These are phyloP conservation scores for Rhododendron molle DNA, from an alignment of 148 eudicot species.

Conservation along the genomic window DNA sequence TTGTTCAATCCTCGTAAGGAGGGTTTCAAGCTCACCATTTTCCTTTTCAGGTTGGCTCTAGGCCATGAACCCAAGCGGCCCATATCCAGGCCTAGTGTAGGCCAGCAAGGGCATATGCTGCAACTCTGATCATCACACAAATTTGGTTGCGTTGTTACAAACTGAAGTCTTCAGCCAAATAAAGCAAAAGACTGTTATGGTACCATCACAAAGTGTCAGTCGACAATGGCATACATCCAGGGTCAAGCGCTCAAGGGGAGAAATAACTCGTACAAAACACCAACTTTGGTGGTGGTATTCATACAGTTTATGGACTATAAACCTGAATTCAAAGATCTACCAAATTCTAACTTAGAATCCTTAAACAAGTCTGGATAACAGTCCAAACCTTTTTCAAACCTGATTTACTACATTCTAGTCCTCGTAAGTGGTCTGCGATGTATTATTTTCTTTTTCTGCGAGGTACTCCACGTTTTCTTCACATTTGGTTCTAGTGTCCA, in stretches of 20 bases:
- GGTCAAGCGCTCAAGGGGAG: not conserved
- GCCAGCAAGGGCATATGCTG: not conserved
- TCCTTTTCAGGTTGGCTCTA: not conserved
- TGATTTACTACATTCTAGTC: not conserved
- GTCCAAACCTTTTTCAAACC: not conserved
- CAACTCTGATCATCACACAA: not conserved
- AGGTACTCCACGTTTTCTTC: not conserved
- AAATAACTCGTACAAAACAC: not conserved
- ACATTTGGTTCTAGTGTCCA: not conserved
- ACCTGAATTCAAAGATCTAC: not conserved
- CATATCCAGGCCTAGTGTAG: not conserved
- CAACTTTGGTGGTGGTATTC: not conserved
- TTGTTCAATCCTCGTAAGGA: not conserved
- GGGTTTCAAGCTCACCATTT: not conserved
- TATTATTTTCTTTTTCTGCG: not conserved
- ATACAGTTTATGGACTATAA: not conserved
- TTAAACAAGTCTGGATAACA: not conserved
- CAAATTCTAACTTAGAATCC: not conserved
- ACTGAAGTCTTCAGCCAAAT: not conserved
- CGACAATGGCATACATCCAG: not conserved
- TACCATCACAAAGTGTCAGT: not conserved
- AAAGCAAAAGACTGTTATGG: not conserved
- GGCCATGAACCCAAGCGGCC: not conserved
- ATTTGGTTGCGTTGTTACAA: not conserved
- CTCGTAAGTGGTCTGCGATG: not conserved